Evolutionary conservation across 2,329 filamentous ascomycete genomes (phyloP), one percentile per base, ranked within the genome.

Genomic region (Pseudogymnoascus sp.): DNA sequence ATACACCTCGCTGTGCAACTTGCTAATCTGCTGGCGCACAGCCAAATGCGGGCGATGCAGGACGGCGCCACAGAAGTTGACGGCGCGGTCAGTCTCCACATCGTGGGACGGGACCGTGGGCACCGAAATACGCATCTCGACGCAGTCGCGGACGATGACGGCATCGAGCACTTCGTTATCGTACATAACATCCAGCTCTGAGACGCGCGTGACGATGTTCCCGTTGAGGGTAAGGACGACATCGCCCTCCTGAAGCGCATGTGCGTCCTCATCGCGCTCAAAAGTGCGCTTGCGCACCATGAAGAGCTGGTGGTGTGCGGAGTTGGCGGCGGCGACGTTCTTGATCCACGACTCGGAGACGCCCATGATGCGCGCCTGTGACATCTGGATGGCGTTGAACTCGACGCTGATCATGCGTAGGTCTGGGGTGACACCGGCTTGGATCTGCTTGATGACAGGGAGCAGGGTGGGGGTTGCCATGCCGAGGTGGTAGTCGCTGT

Each of bases 161-260:
- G 92, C 93, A 69, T 96, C 89, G 1, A 99, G 83, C 33, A 84
- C 76, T 65, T 93, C 88, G 72, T 96, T 86, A 69, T 89, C 87
- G 78, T 99, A 99, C 95, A 97, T 97, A 68, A 97, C 82, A 74
- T 99, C 95, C 47, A 99, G 83, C 75, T 99, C 92, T 0, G 89
- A 89, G 63, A 97, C 92, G 60, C 91, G 88, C 0, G 96, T 99
- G 76, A 97, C 93, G 67, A 97, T 87, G 72, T 93, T 90, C 69
- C 84, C 90, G 74, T 97, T 97, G 57, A 99, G 79, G 0, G 91
- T 96, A 65, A 99, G 83, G 64, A 99, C 87, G 62, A 99, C 88
- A 73, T 99, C 95, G 61, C 93, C 92, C 78, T 99, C 96, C 31
- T 90, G 81, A 15, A 99, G 82, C 15, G 87, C 84, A 60, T 82